These are phyloP conservation scores for Neofusicoccum sp. DNA, from an alignment of 2,329 filamentous ascomycete species.

Conservation along the genomic window DNA sequence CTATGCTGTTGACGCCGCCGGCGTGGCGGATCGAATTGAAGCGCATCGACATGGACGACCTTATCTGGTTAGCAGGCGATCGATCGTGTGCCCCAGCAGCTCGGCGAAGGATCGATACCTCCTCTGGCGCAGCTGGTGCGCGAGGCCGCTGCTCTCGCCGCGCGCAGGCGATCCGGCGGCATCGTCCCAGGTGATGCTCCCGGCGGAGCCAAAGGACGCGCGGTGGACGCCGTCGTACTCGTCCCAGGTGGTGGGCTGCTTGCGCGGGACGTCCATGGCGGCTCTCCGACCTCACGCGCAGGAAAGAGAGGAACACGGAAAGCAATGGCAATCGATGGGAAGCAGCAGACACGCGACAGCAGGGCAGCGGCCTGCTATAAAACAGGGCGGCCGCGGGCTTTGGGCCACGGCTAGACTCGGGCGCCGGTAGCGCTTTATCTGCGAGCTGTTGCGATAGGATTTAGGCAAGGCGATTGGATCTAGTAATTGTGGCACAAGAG, in stretches of 20 bases:
- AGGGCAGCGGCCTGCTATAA: slow-evolving; percentile 5
- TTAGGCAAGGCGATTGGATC: neutral
- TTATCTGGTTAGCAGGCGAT: slow-evolving; percentile 20
- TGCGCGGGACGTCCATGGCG: slow-evolving; percentile 38
- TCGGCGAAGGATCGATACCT: slow-evolving; percentile 24
- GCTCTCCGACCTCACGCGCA: neutral
- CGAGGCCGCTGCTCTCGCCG: slow-evolving; percentile 27
- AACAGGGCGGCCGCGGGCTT: slow-evolving; percentile 1
- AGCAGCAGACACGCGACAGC: neutral
- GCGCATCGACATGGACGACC: slow-evolving; percentile 51
- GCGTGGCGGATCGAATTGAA: slow-evolving; percentile 61
- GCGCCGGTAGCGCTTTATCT: slow-evolving; percentile 16
- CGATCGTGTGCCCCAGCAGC: neutral
- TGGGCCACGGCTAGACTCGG: slow-evolving; percentile 14
- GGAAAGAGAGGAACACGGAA: neutral
- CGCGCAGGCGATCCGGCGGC: slow-evolving; percentile 26
- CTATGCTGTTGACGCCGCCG: slow-evolving; percentile 89
- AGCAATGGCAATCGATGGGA: neutral
- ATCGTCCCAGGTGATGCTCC: slow-evolving; percentile 40
- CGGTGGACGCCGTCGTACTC: slow-evolving; percentile 45
- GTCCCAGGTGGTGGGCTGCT: slow-evolving; percentile 46
- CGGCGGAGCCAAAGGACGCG: slow-evolving; percentile 41
- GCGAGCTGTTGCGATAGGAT: neutral
- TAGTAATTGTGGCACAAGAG: slow-evolving; percentile 9
- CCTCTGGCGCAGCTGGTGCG: slow-evolving; percentile 35